Percentiles rank a stretch among this genome's conserved stretches.
Evolutionary conservation across 257 asterid genomes (phyloP).

Genomic region (Scutellaria baicalensis): DNA sequence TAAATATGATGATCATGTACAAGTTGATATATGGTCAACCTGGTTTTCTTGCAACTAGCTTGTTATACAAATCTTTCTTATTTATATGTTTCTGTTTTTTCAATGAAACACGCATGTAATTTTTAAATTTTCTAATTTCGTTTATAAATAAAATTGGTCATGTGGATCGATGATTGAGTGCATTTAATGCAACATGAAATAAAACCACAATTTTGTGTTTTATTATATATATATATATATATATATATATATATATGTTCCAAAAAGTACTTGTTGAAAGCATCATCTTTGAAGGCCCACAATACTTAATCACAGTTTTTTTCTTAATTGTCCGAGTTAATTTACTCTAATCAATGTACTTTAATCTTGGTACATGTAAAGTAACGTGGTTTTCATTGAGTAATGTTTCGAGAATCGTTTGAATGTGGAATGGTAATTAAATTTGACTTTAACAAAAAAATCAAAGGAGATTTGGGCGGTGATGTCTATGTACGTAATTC

Average conservation of each 20-base stretch:
- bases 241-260: too few relatives aligned
- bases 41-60: conserved; percentile 19
- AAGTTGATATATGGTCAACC: conserved; percentile 12
- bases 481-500: not conserved
- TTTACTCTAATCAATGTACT: not conserved
- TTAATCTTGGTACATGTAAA: conserved; percentile 4
- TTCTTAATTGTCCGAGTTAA: not conserved
- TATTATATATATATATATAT: too few relatives aligned
- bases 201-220: too few relatives aligned
- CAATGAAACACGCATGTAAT: too few relatives aligned
- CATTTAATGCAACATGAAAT: too few relatives aligned
- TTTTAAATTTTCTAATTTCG: too few relatives aligned
- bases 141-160: too few relatives aligned
- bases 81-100: too few relatives aligned
- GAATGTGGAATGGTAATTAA: not conserved
- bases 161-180: too few relatives aligned
- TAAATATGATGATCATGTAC: not conserved
- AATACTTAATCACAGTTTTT: not conserved
- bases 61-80: not conserved
- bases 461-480: conserved; percentile 24
- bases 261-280: too few relatives aligned
- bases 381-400: not conserved
- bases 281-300: too few relatives aligned
- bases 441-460: not conserved
- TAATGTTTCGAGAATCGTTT: not conserved